Evolutionary conservation across 176 grass and related monocot species (phyloP), one percentile per base, ranked within the genome.

Genomic region (Rhynchospora pubera): DNA sequence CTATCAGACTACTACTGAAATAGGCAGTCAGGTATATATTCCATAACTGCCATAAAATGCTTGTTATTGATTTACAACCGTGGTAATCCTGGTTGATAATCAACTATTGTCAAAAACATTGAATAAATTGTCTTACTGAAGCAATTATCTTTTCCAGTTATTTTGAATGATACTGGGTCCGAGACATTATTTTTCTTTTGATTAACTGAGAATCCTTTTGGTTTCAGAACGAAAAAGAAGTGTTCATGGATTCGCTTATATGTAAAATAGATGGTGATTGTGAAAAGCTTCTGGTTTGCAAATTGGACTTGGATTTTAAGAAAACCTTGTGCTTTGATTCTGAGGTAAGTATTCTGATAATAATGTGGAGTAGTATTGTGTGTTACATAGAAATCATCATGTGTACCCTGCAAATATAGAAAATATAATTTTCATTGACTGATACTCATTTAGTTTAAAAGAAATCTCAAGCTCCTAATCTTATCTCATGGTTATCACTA

Each of bases 191-290:
- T 5, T 75, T 45, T 52, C 10, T 28, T 16, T 46, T 76, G 11
- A 30, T 76, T 52, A 16, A 53, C 48, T 76, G 47, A 55, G 2
- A 55, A 64, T 85, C 78, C 28, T 62, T 65, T 74, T 59, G 61
- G 5, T 86, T 86, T 74, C 95, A 94, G 92, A 91, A 56, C 39
- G 84, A 93, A 67, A 86, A 93, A 81, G 87, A 94, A 77, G 85
- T 97, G 70, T 97, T 97, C 79, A 93, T 97, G 95, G 90, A 97
- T 79, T 97, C 95, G 32, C 90, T 97, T 85, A 97, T 97, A 82
- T 97, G 92, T 74, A 94, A 89, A 91, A 52, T 94, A 82, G 90
- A 94, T 80, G 83, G 86, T 79, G 81, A 94, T 52, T 97, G 92
- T 76, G 82, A 91, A 24, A 97, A 91, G 89, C 89, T 97, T 88